These are phyloP conservation scores for Aureobasidium sp. DNA, from an alignment of 2,329 filamentous ascomycete genomes.

Conservation along the genomic window DNA sequence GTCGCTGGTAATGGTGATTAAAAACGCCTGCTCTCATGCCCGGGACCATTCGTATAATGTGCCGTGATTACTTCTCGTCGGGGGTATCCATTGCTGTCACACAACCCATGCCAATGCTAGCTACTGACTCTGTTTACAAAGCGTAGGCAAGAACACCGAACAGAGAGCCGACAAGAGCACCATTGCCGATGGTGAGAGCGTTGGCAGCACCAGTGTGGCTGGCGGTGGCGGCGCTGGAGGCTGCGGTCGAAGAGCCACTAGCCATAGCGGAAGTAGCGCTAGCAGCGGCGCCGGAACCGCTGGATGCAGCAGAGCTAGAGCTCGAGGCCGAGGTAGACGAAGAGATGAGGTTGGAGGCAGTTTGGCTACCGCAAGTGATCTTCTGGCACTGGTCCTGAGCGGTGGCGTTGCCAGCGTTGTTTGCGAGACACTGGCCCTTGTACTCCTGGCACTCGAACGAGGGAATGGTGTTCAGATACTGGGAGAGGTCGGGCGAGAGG, in stretches of 20 bases:
- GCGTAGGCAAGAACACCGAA: constrained; percentile 51
- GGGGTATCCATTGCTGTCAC: neutral
- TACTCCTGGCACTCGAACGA: constrained; percentile 52
- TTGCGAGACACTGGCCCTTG: constrained; percentile 36
- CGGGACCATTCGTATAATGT: constrained; percentile 10
- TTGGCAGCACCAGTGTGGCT: constrained; percentile 36
- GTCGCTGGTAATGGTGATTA: constrained; percentile 15
- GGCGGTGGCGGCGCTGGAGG: constrained; percentile 21
- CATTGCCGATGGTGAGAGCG: constrained; percentile 38
- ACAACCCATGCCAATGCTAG: neutral
- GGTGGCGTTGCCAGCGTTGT: constrained; percentile 32
- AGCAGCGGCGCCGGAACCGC: constrained; percentile 22
- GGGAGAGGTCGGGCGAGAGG: constrained; percentile 46
- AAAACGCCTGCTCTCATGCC: constrained; percentile 9
- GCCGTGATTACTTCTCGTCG: constrained; percentile 3
- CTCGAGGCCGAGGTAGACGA: constrained; percentile 25
- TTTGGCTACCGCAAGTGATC: constrained; percentile 47
- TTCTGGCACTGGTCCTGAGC: constrained; percentile 41
- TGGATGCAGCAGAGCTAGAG: constrained; percentile 21
- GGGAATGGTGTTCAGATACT: constrained; percentile 53
- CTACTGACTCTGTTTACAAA: constrained; percentile 37
- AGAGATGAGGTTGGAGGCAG: constrained; percentile 33
- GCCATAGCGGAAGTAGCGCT: constrained; percentile 25
- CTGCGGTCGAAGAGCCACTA: constrained; percentile 18
- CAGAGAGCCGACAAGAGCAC: constrained; percentile 46